Evolutionary conservation across 202 grass and related monocot genomes (phyloP), one percentile per base, ranked within the genome.

Genomic region (Carex sylvatica): DNA sequence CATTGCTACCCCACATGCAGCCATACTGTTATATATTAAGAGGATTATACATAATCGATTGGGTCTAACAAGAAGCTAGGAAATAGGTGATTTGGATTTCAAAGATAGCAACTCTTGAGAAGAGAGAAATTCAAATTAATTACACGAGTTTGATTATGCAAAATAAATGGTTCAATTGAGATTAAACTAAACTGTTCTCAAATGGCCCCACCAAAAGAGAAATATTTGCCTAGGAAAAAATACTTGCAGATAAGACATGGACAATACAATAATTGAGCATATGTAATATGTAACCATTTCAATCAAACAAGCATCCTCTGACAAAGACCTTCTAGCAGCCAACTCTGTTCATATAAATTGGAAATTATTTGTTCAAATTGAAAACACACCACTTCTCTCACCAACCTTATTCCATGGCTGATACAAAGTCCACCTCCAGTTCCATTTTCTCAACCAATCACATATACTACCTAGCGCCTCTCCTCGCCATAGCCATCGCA

Each of bases 401-500:
- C 80, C 60, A 66, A 81, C 38, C 38, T 23, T n/a, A 63, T 58
- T 67, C 80, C 61, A 82, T 82, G 80, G 80, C 80, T 12, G 65
- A 82, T 82, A 40, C 80, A 68, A 82, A 82, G 6, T 70, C 80
- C 46, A 70, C 18, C 30, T 51, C 78, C 58, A 82, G 20, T 67
- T 82, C 63, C 15, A 68, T 82, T 53, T 58, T 82, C 26, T 70
- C 63, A 67, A 51, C 80, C 24, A 82, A 82, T 35, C 80, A 82
- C 63, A 70, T 82, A 65, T 82, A 82, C 63, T 82, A 70, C 61
- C 23, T 82, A 11, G 80, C 80, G 11, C 80, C 80, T 10, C 80
- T 78, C 60, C 70, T 83, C 33, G n/a, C 68, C n/a, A 26, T 40
- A 9, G 60, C 51, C 6, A 81, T 87, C 56, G 58, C 70, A 20